Evolutionary conservation across 2,329 filamentous ascomycete species (phyloP), one percentile per base, ranked within the genome.

Genomic region (Aureobasidium melanogenum): DNA sequence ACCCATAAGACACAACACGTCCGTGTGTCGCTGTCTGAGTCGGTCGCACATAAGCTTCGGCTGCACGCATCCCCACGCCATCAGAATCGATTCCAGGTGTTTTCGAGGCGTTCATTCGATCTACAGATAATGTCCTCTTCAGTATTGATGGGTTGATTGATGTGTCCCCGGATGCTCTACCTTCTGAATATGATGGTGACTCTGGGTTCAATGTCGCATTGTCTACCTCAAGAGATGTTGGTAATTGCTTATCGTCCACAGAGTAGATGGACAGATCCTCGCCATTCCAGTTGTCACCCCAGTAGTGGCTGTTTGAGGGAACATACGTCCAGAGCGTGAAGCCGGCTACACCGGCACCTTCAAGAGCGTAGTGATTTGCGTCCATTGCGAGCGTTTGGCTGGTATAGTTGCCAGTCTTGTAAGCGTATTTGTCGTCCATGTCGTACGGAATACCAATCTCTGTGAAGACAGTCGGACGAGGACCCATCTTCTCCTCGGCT

Each of bases 391-490:
- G 85, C 36, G 88, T 89, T 72, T 99, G 94, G 68, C 90, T 96
- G 47, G 88, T 88, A 74, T 96, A 99, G 73, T 99, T 89, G 8
- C 95, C 94, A 6, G 91, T 96, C 75, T 91, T 89, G 76, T 99
- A 99, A 0, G 94, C 94, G 69, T 94, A 82, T 74, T 96, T 92
- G 66, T 96, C 87, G 70, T 99, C 93, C 95, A 99, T 97, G 71
- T 99, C 94, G 71, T 96, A 99, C 0, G 94, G 94, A 62, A 99
- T 97, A 8, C 94, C 94, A 69, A 97, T 97, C 71, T 99, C 94
- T 0, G 91, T 95, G 73, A 97, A 85, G 5, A 99, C 76, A 67
- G 91, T 91, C 0, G 94, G 94, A 67, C 95, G 92, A 24, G 88
- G 85, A 22, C 94, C 94, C 79, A 91, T 90, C 63, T 91, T 86